Evolutionary conservation across 2,329 filamentous ascomycete genomes (phyloP), one percentile per base, ranked within the genome.

Genomic region (Epichloe festucae): DNA sequence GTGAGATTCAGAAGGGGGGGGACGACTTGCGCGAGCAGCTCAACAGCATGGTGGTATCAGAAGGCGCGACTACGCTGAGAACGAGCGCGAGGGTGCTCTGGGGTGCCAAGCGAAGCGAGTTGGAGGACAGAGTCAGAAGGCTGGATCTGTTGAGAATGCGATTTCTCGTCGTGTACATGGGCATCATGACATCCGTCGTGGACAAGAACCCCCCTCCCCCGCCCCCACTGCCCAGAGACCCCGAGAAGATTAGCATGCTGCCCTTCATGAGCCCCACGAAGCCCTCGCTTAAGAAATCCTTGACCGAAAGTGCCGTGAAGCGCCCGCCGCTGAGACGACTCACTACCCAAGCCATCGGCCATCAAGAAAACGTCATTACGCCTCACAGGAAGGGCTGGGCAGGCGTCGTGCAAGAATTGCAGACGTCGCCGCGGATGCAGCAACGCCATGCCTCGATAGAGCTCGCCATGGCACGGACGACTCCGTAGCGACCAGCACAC

Each of bases 91-190:
- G 79, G 48, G 54, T 83, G 1, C 66, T 82, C 27, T 84, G 81
- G 81, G 78, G 76, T 4, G 68, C 68, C 53, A 76, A 76, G 60
- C 73, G 77, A 57, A 65, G 63, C 48, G 69, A 71, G 49, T 66
- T 84, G 48, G 76, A 81, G 62, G 77, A 80, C 56, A 73, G 76
- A 49, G 68, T 83, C 50, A 73, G 76, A 51, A 70, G 79, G 46
- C 67, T 84, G 41, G 81, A 84, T 58, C 65, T 82, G 59, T 63
- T 84, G 61, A 73, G 80, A 61, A 82, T 81, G 77, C 75, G 80
- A 54, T 83, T 84, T 60, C 66, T 84, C 35, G 78, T 82, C 38
- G 72, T 81, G 39, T 82, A 81, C 63, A 77, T 84, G 76, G 76
- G 79, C 56, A 73, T 81, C 54, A 71, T 83, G 50, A 63, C 67